Evolutionary conservation across 2,329 filamentous ascomycete species (phyloP).

Genomic region (Sarocladium kiliense): DNA sequence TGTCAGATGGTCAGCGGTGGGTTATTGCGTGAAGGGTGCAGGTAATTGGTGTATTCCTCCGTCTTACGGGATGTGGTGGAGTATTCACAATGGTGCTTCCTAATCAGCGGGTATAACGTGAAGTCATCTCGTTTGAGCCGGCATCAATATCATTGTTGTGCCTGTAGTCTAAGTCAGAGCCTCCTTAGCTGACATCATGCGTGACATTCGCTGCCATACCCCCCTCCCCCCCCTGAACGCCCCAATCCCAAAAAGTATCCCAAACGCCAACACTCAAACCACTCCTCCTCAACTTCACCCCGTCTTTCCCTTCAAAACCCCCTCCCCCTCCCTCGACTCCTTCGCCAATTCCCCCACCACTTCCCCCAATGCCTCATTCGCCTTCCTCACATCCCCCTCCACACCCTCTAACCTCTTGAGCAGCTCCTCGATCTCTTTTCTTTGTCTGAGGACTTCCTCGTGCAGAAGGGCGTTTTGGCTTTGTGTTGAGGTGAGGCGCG

Average conservation of each 20-base stretch:
- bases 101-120: too few species aligned
- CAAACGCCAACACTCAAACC: background rate
- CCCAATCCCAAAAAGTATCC: too few species aligned
- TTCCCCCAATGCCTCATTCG: slow-evolving; percentile 42
- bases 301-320: slow-evolving; percentile 13
- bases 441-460: slow-evolving; percentile 46
- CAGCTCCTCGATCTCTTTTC: slow-evolving; percentile 48
- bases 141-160: too few species aligned
- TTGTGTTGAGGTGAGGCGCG: slow-evolving; percentile 50
- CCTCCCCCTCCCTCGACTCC: slow-evolving; percentile 43
- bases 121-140: too few species aligned
- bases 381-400: slow-evolving; percentile 49
- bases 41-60: too few species aligned
- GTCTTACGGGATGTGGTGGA: too few species aligned
- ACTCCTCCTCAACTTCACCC: background rate
- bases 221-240: too few species aligned
- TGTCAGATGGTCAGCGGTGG: too few species aligned
- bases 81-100: too few species aligned
- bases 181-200: too few species aligned
- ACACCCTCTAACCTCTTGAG: slow-evolving; percentile 44
- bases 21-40: too few species aligned
- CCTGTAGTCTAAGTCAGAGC: too few species aligned
- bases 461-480: slow-evolving; percentile 50
- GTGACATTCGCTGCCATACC: background rate
- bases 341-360: slow-evolving; percentile 42